Evolutionary conservation across 495 filamentous ascomycete genomes (phyloP), one percentile per base, ranked within the genome.

Genomic region (Pyrenula massariospora): DNA sequence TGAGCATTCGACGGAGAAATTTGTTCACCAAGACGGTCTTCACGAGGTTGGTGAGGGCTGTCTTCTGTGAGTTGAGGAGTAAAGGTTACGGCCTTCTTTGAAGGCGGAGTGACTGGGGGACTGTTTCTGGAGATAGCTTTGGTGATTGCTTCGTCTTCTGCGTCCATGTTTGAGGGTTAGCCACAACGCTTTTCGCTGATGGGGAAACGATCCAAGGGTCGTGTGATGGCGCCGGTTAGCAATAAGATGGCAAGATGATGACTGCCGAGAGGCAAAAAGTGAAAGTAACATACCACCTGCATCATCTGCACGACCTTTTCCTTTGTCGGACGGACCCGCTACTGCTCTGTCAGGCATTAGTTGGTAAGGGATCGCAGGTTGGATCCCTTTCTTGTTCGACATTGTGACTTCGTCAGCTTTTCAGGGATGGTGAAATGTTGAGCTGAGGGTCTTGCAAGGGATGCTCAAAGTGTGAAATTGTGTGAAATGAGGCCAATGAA

Each of bases 1-100:
- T 85, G 83, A n/a, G 80, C 76, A 56, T 83, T 81, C n/a, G 76
- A 67, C 54, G 67, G 63, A 8, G 65, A 63, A 53, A 70, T 57
- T 25, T 55, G 51, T 22, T 61, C 49, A 20, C 58, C 58, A 22
- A 62, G 49, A 15, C 62, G 60, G 56, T 68, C 63, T 49, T 59
- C 52, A 20, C 59, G 54, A 36, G 58, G 48, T 55, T 55, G 59
- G 57, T 56, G 57, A 19, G 22, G 25, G 47, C 20, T 5, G 58
- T 53, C 1, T 22, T 23, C 22, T 50, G 48, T 11, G 48, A 25
- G 21, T 36, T 31, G 5, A 42, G 50, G 24, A 53, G 15, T 48
- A 42, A 1, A 56, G 54, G 21, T 60, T 54, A 20, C 56, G 53
- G 47, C 50, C 50, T 22, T 54, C 58, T 23, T 57, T 54, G 10